Evolutionary conservation across 1,284 basidiomycete species (phyloP), one percentile per base, ranked within the genome.

Genomic region (Austroboletus niveus): DNA sequence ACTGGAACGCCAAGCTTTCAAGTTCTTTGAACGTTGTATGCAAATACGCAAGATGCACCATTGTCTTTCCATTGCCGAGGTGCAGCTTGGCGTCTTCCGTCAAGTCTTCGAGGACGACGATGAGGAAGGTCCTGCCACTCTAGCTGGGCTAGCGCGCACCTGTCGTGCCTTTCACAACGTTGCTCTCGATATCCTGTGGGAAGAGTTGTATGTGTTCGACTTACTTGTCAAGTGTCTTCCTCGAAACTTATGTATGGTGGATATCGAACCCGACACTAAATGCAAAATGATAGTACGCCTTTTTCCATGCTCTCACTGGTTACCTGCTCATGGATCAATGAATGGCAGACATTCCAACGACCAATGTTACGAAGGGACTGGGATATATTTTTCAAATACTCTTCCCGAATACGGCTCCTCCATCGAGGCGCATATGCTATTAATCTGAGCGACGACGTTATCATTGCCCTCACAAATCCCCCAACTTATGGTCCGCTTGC

Each of bases 301-400:
- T 35, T 45, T 3, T 30, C 22, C 24, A 32, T 17, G 9, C 39
- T 38, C 39, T 32, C 8, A 12, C 32, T 14, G 29, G 35, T 14
- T 8, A 24, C 36, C n/a, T 8, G 15, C 9, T 2, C 36, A 42
- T 34, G 14, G 38, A 45, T 49, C 49, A 36, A 66, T 41, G 30
- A 45, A 47, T 42, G 41, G 14, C 30, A 65, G 63, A 38, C 17
- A 15, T 64, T 65, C 34, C 52, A 53, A 48, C 59, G 64, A 22
- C 52, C 64, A 45, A 68, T 69, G 64, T 60, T 52, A 2, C 36
- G 63, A 7, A 54, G 36, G 32, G 68, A 66, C 51, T 66, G 68
- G 68, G 52, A 54, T 20, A 49, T 60, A 27, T 67, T 69, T 42
- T 66, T 54, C 17, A 59, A 31, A 48, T 63, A 69, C 45, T 61